Conservation (phyloP, 176 grass and related monocot species). For the Lolium rigidum region DNA sequence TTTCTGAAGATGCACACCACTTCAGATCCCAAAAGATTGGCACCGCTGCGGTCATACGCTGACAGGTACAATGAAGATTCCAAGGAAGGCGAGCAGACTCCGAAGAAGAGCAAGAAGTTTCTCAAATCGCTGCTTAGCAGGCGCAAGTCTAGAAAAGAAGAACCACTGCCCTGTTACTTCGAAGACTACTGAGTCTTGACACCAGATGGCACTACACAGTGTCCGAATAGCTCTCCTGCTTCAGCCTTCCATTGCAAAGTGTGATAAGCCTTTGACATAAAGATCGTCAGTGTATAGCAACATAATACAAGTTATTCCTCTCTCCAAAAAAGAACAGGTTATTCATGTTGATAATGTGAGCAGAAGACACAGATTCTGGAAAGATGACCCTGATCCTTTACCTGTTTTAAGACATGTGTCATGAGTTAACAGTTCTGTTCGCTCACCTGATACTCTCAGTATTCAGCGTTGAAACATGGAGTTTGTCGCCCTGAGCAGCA, state of each 20-base stretch:
- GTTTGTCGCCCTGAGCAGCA: neutral
- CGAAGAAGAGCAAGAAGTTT: constrained; percentile 81
- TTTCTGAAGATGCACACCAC: constrained; percentile 35
- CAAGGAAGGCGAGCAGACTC: constrained; percentile 65
- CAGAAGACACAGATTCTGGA: constrained; percentile 11
- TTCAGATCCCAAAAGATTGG: constrained; percentile 68
- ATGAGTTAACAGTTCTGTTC: neutral
- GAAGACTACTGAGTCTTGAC: constrained; percentile 10
- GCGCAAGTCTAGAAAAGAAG: constrained; percentile 95
- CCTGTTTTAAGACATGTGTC: neutral
- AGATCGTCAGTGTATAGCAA: constrained; percentile 38
- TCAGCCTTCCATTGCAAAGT: neutral
- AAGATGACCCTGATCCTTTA: neutral
- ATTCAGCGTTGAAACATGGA: neutral
- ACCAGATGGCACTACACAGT: neutral
- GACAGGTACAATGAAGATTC: constrained; percentile 54
- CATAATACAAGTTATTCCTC: neutral
- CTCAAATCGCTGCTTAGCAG: constrained; percentile 88
- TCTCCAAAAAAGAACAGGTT: neutral
- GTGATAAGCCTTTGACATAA: neutral
- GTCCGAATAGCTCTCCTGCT: constrained; percentile 8
- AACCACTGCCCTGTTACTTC: constrained; percentile 36
- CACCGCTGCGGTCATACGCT: constrained; percentile 59
- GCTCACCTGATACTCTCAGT: neutral
- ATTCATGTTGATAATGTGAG: constrained; percentile 18